Conservation (phyloP, 1,284 basidiomycete species). For the Hemileia vastatrix region DNA sequence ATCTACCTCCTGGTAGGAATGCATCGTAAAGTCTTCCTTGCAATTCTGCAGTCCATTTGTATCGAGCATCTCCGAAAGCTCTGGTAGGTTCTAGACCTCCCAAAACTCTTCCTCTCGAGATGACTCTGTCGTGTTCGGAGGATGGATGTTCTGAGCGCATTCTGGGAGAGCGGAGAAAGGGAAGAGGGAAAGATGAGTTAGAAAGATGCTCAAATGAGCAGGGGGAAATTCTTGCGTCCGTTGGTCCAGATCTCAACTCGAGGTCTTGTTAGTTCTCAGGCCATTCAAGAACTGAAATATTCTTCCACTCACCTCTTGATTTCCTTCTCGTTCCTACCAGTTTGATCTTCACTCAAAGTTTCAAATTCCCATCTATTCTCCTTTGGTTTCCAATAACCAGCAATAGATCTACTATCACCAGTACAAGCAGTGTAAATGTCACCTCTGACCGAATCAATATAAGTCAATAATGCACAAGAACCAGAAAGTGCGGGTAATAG, state of each 20-base stretch:
- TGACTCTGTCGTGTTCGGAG: conserved; percentile 68
- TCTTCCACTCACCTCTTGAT: conserved; percentile 33
- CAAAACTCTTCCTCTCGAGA: conserved; percentile 58
- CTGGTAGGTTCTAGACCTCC: conserved; percentile 89
- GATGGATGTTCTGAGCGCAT: conserved; percentile 70
- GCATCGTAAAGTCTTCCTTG: conserved; percentile 45
- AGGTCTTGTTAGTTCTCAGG: no score
- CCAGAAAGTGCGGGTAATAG: conserved; percentile 70
- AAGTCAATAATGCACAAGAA: conserved; percentile 73
- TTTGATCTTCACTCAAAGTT: conserved; percentile 88
- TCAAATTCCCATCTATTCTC: conserved; percentile 95
- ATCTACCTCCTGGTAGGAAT: conserved; percentile 38
- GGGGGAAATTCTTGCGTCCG: no score
- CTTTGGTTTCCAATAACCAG: conserved; percentile 77
- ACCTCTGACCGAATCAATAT: conserved; percentile 62
- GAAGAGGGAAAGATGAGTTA: background rate
- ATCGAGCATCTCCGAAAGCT: conserved; percentile 60
- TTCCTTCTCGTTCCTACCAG: conserved; percentile 80
- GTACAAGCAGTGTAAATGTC: conserved; percentile 87
- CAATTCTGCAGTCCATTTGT: conserved; percentile 50
- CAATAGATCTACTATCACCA: conserved; percentile 90
- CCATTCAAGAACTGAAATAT: background rate
- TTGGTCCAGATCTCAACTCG: no score
- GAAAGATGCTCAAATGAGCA: no score
- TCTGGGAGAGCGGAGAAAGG: no score